These are phyloP conservation scores for Suhomyces maxii DNA, from an alignment of 1,139 yeast species.

Conservation along the genomic window DNA sequence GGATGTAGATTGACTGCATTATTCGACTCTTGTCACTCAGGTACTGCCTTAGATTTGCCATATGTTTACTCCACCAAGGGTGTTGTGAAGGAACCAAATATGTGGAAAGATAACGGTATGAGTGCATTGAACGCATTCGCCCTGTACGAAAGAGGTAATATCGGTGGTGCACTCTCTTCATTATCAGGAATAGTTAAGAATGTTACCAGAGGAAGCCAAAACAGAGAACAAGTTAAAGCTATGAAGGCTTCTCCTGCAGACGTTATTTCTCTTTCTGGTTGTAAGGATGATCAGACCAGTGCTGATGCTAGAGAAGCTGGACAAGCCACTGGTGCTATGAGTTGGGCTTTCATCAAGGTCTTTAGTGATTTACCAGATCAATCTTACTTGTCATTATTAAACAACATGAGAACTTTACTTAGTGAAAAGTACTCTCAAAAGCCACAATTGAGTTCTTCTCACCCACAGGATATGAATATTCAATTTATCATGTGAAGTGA, in stretches of 20 bases:
- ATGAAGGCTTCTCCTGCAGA: conserved; percentile 86
- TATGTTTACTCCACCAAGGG: conserved; percentile 90
- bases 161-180: conserved; percentile 49
- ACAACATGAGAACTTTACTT: conserved; percentile 75
- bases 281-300: conserved; percentile 79
- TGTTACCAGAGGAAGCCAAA: conserved; percentile 30
- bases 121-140: conserved; percentile 72
- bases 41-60: conserved; percentile 87
- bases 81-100: conserved; percentile 82
- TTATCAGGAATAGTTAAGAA: conserved; percentile 51
- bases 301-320: conserved; percentile 87
- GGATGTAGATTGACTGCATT: conserved; percentile 89
- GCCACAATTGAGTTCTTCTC: conserved; percentile 84
- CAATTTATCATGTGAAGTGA: conserved; percentile 15
- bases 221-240: conserved; percentile 35
- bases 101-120: conserved; percentile 80
- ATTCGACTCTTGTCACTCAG: conserved; percentile 93
- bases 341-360: conserved; percentile 81
- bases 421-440: conserved; percentile 75
- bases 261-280: conserved; percentile 82
- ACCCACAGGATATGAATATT: conserved; percentile 75
- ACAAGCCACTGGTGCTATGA: conserved; percentile 88
- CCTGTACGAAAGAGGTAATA: conserved; percentile 73
- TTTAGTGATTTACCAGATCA: conserved; percentile 69
- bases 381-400: conserved; percentile 72